Evolutionary conservation across 2,329 filamentous ascomycete species (phyloP).

Genomic region (Paraphoma sp.): DNA sequence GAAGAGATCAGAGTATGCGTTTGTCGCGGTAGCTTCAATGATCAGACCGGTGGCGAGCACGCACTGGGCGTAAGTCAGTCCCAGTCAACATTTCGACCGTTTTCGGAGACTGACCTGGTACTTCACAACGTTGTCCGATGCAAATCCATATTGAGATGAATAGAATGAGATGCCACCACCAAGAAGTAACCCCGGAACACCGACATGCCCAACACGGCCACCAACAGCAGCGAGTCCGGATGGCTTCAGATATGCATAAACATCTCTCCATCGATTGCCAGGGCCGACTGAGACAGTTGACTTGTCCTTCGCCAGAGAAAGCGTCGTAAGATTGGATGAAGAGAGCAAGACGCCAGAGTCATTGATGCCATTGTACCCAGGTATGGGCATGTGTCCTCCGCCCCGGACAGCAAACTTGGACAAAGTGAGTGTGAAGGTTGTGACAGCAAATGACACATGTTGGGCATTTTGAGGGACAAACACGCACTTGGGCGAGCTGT

Average conservation of each 20-base stretch:
- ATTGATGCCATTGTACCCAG: slow-evolving; percentile 21
- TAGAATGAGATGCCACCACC: slow-evolving; percentile 33
- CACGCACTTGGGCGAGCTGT: slow-evolving; percentile 24
- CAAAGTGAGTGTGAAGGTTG: slow-evolving; percentile 11
- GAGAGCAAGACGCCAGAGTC: slow-evolving; percentile 23
- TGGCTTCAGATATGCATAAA: slow-evolving; percentile 32
- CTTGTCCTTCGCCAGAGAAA: slow-evolving; percentile 31
- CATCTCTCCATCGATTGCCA: slow-evolving; percentile 39
- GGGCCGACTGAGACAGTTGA: slow-evolving; percentile 32
- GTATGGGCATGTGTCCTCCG: slow-evolving; percentile 33
- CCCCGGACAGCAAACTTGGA: slow-evolving; percentile 29
- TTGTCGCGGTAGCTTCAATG: slow-evolving; percentile 24
- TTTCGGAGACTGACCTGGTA: slow-evolving; percentile 14
- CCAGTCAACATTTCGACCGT: no score
- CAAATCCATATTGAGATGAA: slow-evolving; percentile 23
- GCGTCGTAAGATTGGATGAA: slow-evolving; percentile 22
- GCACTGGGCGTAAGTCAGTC: slow-evolving; percentile 7
- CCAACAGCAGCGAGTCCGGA: slow-evolving; percentile 31
- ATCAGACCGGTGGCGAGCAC: slow-evolving; percentile 33
- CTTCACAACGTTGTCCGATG: slow-evolving; percentile 31
- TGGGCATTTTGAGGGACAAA: slow-evolving; percentile 24
- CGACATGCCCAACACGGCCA: slow-evolving; percentile 37
- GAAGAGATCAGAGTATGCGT: slow-evolving; percentile 37
- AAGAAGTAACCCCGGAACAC: slow-evolving; percentile 37
- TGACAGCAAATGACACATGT: slow-evolving; percentile 24